Conservation (phyloP, 2,329 filamentous ascomycete genomes). For the Lachnellula hyalina region DNA sequence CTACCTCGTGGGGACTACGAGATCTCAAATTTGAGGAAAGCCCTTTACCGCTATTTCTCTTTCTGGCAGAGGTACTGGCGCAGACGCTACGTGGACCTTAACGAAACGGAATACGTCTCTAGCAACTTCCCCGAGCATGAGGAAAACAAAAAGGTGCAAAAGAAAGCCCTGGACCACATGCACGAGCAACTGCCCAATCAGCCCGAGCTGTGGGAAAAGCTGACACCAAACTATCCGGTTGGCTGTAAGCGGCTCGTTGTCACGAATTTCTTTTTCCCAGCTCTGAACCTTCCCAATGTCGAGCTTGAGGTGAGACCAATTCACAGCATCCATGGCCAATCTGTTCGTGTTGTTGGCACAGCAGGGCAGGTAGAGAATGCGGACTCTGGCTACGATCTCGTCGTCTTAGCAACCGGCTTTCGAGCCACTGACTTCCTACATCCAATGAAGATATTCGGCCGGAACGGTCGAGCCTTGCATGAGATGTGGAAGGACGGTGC, state of each 20-base stretch:
- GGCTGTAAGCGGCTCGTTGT: conserved; percentile 32
- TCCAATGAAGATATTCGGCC: conserved; percentile 32
- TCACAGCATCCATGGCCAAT: conserved; percentile 7
- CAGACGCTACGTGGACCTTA: neutral
- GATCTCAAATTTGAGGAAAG: neutral
- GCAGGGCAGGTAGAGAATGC: no score
- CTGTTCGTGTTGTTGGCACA: conserved; percentile 4
- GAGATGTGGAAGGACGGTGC: neutral
- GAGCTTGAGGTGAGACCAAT: conserved; percentile 8
- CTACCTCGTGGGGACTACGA: neutral
- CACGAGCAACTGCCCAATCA: conserved; percentile 34
- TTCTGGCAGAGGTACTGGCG: neutral
- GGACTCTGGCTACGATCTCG: conserved; percentile 10
- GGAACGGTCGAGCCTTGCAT: neutral
- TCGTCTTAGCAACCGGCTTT: conserved; percentile 25
- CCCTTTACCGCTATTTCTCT: neutral
- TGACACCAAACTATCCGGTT: conserved; percentile 38
- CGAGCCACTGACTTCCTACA: conserved; percentile 32
- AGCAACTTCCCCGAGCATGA: neutral
- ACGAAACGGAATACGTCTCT: neutral
- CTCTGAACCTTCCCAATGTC: conserved; percentile 4
- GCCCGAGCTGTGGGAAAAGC: conserved; percentile 25
- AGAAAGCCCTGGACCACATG: conserved; percentile 8
- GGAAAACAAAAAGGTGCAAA: neutral
- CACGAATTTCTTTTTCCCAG: conserved; percentile 26